These are phyloP conservation scores for Reticulascus tulasneorum DNA, from an alignment of 2,329 filamentous ascomycete genomes.

Conservation along the genomic window DNA sequence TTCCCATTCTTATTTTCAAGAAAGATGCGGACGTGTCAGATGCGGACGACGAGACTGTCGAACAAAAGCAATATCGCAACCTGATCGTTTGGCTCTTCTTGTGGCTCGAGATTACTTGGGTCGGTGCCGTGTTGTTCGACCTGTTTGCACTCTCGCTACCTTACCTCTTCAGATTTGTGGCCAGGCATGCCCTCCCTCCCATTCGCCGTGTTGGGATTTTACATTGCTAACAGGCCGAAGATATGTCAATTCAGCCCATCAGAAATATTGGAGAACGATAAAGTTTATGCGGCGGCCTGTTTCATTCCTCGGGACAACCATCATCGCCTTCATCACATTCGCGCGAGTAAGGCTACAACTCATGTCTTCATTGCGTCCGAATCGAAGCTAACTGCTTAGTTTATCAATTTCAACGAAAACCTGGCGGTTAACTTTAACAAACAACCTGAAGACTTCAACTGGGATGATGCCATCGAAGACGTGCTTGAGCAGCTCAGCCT, in stretches of 20 bases:
- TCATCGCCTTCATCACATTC: slow-evolving; percentile 12
- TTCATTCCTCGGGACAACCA: slow-evolving; percentile 16
- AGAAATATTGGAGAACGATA: slow-evolving; percentile 22
- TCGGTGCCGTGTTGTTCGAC: slow-evolving; percentile 15
- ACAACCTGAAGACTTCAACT: slow-evolving; percentile 1
- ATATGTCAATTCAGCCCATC: slow-evolving; percentile 23
- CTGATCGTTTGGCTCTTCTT: slow-evolving; percentile 18
- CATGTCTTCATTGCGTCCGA: no score
- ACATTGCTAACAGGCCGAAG: slow-evolving; percentile 7
- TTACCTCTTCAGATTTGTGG: slow-evolving; percentile 21
- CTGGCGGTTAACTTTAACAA: slow-evolving; percentile 15
- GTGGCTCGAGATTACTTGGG: slow-evolving; percentile 18
- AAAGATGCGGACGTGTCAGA: slow-evolving; percentile 13
- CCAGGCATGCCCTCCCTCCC: slow-evolving; percentile 11
- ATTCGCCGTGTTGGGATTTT: no score
- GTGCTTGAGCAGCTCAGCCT: slow-evolving; percentile 10
- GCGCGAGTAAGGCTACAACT: slow-evolving; percentile 7
- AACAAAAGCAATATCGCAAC: slow-evolving; percentile 11
- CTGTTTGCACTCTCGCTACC: slow-evolving; percentile 16
- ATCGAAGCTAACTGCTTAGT: slow-evolving; percentile 3
- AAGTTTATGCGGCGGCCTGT: slow-evolving; percentile 19
- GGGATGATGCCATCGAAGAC: slow-evolving; percentile 7
- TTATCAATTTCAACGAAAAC: slow-evolving; percentile 12
- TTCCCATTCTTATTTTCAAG: slow-evolving; percentile 16
- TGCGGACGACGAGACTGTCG: slow-evolving; percentile 2